A percentile compares a stretch with the other conserved stretches of the same genome.
phyloP scores from a whole-genome alignment of 2,329 filamentous ascomycete genomes.

The Paracorniculantispora psalliotae region DNA sequence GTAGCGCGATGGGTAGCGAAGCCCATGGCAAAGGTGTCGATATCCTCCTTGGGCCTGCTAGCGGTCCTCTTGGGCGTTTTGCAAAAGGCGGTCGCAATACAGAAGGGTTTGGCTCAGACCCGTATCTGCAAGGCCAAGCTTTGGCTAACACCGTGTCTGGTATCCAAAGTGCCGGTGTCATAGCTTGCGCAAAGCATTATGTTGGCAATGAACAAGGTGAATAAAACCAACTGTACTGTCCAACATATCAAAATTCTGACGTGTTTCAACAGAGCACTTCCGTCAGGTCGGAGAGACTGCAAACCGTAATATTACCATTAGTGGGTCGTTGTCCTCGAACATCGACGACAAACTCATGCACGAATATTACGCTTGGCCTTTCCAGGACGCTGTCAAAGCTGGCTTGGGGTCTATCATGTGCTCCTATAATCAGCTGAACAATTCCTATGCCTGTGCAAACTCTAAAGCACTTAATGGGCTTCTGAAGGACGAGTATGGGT shows the following conservation, averaged over 20 bases:
- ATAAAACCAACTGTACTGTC: too few species aligned
- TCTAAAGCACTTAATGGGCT: conserved; percentile 69
- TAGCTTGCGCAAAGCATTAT: conserved; percentile 78
- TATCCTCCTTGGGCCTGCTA: conserved; percentile 54
- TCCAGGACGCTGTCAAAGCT: conserved; percentile 65
- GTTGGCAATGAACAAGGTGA: conserved; percentile 64
- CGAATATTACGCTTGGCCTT: conserved; percentile 75
- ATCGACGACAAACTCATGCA: conserved; percentile 70
- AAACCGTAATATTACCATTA: conserved; percentile 53
- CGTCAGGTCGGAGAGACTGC: conserved; percentile 55
- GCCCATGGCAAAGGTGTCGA: conserved; percentile 73
- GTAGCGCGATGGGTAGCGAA: conserved; percentile 50
- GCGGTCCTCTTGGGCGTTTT: conserved; percentile 42
- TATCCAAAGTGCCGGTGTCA: conserved; percentile 75
- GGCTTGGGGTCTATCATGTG: conserved; percentile 62
- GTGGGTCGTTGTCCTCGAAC: conserved; percentile 55
- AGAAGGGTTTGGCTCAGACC: conserved; percentile 67
- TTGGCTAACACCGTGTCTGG: conserved; percentile 71
- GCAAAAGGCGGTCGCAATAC: conserved; percentile 52
- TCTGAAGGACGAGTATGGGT: conserved; percentile 74
- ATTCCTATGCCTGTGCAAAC: conserved; percentile 76
- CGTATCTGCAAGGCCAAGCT: conserved; percentile 66
- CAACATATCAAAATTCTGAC: too few species aligned
- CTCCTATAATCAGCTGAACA: conserved; percentile 75
- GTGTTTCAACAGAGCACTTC: conserved; percentile 69